Conservation (phyloP, 148 eudicot genomes). For the Spergularia bocconei region DNA sequence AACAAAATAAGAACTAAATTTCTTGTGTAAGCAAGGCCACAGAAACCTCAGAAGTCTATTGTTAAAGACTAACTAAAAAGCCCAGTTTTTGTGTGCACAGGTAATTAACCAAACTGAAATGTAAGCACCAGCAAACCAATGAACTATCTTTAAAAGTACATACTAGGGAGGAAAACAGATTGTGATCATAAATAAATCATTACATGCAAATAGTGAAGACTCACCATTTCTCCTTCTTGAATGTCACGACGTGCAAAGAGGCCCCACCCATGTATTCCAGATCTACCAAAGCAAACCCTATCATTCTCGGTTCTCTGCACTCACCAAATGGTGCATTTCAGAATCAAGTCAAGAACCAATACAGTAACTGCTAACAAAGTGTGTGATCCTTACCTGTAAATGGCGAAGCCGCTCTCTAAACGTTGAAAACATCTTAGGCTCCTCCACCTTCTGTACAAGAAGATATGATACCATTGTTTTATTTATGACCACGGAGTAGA, state of each 20-base stretch:
- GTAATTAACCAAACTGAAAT: neutral
- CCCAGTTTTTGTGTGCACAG: neutral
- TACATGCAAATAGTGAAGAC: constrained; percentile 18
- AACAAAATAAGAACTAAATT: no score
- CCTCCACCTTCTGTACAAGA: constrained; percentile 57
- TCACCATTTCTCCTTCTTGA: constrained; percentile 98
- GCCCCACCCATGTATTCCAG: constrained; percentile 99
- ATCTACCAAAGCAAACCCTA: constrained; percentile 93
- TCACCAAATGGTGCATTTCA: constrained; percentile 19
- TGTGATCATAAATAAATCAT: neutral
- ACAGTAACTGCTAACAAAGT: neutral
- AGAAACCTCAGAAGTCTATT: neutral
- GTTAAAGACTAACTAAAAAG: neutral
- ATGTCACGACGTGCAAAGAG: constrained; percentile 90
- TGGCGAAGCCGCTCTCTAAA: constrained; percentile 79
- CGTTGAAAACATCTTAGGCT: constrained; percentile 66
- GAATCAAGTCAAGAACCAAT: constrained; percentile 14
- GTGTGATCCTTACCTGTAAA: constrained; percentile 57
- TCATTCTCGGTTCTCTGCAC: constrained; percentile 88
- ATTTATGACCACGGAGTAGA: constrained; percentile 7
- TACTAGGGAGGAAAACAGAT: neutral
- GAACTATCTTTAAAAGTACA: constrained; percentile 7
- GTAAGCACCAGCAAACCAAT: neutral
- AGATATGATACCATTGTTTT: constrained; percentile 4
- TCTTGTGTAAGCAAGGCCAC: no score